phyloP scores from a whole-genome alignment of 2,329 filamentous ascomycete species.

The Didymella sp. region DNA sequence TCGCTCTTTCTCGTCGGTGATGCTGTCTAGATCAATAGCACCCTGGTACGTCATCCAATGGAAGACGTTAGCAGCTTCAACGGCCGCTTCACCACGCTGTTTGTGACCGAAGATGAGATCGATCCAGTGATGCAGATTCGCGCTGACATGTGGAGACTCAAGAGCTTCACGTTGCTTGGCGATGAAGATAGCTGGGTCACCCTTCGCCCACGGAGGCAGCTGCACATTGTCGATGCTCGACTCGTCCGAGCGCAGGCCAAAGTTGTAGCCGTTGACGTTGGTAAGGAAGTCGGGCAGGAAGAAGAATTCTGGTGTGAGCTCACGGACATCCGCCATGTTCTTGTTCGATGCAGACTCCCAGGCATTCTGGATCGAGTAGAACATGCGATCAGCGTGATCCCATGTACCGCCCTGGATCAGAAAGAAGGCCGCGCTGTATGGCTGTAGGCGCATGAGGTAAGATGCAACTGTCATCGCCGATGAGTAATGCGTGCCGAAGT shows the following conservation, averaged over 20 bases:
- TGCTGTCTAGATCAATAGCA: constrained; percentile 88
- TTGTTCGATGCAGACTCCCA: constrained; percentile 90
- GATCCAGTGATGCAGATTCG: constrained; percentile 92
- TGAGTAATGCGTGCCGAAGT: constrained; percentile 98
- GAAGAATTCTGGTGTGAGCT: constrained; percentile 96
- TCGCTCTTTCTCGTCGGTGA: constrained; percentile 85
- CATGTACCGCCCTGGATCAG: constrained; percentile 94
- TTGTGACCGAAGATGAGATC: constrained; percentile 94
- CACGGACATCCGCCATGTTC: constrained; percentile 92
- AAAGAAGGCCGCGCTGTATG: constrained; percentile 95
- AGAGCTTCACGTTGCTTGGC: constrained; percentile 94
- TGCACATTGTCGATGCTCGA: constrained; percentile 83
- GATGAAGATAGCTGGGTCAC: constrained; percentile 94
- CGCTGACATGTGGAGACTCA: constrained; percentile 90
- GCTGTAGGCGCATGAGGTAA: constrained; percentile 91
- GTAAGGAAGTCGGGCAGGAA: constrained; percentile 92
- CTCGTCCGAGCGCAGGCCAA: constrained; percentile 83
- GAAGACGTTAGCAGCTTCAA: constrained; percentile 94
- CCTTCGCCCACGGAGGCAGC: constrained; percentile 96
- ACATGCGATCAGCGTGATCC: constrained; percentile 93
- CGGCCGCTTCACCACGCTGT: constrained; percentile 88
- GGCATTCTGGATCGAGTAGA: constrained; percentile 88
- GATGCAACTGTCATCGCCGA: constrained; percentile 99
- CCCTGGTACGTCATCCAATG: constrained; percentile 95
- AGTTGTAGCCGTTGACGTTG: constrained; percentile 95